A percentile compares a stretch with the other conserved stretches of the same genome.
Conservation (phyloP, 2,329 filamentous ascomycete species). For the Lachnum nothofagi region DNA sequence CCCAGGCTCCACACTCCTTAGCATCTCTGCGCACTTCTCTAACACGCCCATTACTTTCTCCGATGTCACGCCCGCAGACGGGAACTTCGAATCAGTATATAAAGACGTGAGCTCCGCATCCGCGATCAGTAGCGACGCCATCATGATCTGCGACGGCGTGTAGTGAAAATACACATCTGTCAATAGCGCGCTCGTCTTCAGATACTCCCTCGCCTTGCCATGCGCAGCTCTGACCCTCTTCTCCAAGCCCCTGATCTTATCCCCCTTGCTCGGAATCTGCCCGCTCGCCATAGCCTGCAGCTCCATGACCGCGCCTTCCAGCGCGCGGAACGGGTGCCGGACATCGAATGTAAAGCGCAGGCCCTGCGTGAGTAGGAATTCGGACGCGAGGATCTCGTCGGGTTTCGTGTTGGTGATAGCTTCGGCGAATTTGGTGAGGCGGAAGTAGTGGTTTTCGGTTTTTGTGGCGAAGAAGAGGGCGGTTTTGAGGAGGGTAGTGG, state of each 20-base stretch:
- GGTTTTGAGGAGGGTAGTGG: conserved; percentile 81
- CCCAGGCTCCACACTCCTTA: conserved; percentile 48
- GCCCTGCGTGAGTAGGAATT: conserved; percentile 88
- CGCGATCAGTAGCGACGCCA: conserved; percentile 71
- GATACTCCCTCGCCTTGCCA: conserved; percentile 63
- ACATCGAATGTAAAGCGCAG: conserved; percentile 92
- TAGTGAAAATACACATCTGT: conserved; percentile 98
- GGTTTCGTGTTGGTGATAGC: conserved; percentile 65
- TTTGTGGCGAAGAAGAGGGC: conserved; percentile 92
- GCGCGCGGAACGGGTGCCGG: conserved; percentile 78
- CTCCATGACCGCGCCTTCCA: conserved; percentile 84
- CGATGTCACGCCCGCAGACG: conserved; percentile 25
- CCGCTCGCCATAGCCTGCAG: conserved; percentile 60
- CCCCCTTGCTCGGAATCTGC: conserved; percentile 12
- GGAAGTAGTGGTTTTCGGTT: conserved; percentile 71
- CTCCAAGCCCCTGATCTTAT: conserved; percentile 28
- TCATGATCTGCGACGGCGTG: conserved; percentile 89
- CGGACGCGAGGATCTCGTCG: conserved; percentile 81
- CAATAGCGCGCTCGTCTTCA: conserved; percentile 75
- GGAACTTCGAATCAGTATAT: conserved; percentile 31
- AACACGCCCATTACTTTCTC: conserved; percentile 49
- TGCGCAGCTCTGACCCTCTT: conserved; percentile 58
- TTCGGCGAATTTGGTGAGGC: conserved; percentile 58
- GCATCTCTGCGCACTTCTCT: conserved; percentile 47
- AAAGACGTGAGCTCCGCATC: conserved; percentile 54